Base-by-base conservation (phyloP, 176 grass and related monocot genomes). In the Metroxylon sagu region DNA sequence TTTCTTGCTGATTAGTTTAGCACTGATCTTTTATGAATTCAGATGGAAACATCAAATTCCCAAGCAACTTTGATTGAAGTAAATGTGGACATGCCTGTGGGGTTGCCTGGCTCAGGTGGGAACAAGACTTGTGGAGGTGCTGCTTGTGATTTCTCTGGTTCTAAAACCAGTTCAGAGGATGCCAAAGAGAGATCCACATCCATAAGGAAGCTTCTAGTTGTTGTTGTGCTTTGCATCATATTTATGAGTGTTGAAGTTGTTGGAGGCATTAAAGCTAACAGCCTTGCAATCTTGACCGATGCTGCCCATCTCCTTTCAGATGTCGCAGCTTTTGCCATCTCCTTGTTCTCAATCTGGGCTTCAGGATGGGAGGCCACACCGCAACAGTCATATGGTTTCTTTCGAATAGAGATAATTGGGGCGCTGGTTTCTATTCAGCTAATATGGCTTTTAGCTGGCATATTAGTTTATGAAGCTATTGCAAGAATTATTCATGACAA, bases 281-380 rank as follows among this genome's bases (percentile, higher is more conserved):
- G 93, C 69, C 81, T 98, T 62, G 93, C 93, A 48, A 98, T 98
- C 31, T 64, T 98, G 50, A 98, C 93, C 4, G 93, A 98, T 60
- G 93, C 93, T 52, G 93, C 93, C 17, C 93, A 98, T 75, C 84
- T 98, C 49, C 93, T 98, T n/a, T 99, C 94, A 5, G 88, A 93
- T 74, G 85, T 92, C 29, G 88, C 88, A 50, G 94, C 88, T 35
- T 98, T 98, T 77, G 87, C 87, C 55, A 98, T 98, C 28, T 98
- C 94, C 48, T 25, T 98, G 12, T 93, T 98, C 73, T 93, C 94
- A 60, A 76, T 98, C 35, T 98, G 94, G 88, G 94, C 88, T 17
- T 71, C 88, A 55, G 94, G 94, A 57, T 98, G 93, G 93, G 93
- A 97, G 77, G 93, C 93, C n/a, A 98, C 73, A 29, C 88, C 94